Conservation (phyloP, 257 asterid genomes). For the Schizonepeta tenuifolia region DNA sequence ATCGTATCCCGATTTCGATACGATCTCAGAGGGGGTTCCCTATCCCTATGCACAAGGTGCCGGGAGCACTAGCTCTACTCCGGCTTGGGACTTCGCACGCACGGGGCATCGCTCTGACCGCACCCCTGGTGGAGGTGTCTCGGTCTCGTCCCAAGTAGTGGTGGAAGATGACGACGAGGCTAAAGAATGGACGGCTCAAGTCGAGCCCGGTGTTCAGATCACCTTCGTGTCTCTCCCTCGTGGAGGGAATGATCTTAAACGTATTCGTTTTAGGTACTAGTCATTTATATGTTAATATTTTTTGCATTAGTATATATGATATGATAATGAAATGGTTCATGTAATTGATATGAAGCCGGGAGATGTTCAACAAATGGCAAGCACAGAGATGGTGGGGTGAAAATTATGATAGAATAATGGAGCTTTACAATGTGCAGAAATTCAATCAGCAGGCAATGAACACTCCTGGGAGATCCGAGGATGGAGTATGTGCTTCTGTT, state of each 20-base stretch:
- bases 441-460: conserved; percentile 77
- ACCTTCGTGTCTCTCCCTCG: conserved; percentile 73
- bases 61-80: conserved; percentile 78
- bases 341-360: conserved; percentile 57
- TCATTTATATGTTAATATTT: not conserved
- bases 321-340: not conserved
- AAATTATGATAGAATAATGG: conserved; percentile 83
- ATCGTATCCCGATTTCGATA: conserved; percentile 66
- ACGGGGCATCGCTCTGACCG: conserved; percentile 43
- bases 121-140: conserved; percentile 47
- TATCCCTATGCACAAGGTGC: conserved; percentile 50
- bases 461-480: conserved; percentile 86
- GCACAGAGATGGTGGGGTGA: conserved; percentile 97
- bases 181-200: conserved; percentile 87
- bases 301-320: not conserved
- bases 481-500: conserved; percentile 60
- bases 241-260: conserved; percentile 80
- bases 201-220: conserved; percentile 85
- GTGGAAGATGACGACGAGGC: conserved; percentile 60
- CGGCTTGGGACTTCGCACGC: conserved; percentile 78
- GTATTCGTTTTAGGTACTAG: conserved; percentile 71
- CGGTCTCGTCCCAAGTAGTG: conserved; percentile 50
- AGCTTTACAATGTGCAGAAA: conserved; percentile 84
- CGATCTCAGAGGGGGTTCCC: conserved; percentile 71
- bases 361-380: conserved; percentile 84